Percentiles rank a stretch among this genome's conserved stretches.
Conservation (phyloP, 2,329 filamentous ascomycete species). For the Ceratocystis lukuohia region DNA sequence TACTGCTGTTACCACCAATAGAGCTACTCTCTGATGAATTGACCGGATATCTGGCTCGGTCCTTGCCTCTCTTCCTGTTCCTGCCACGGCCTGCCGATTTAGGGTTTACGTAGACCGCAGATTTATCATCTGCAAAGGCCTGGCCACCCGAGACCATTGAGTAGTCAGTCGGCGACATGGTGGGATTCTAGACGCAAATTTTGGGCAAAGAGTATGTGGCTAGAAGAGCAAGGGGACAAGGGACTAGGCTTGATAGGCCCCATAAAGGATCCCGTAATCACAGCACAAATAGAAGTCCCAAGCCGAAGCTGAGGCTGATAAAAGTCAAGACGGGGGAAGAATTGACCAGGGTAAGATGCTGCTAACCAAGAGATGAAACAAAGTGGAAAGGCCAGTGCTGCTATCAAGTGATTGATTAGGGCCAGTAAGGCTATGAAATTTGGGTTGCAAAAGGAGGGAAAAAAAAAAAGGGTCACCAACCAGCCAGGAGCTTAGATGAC, state of each 20-base stretch:
- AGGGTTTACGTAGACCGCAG: neutral
- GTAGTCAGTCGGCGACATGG: neutral
- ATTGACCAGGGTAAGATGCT: neutral
- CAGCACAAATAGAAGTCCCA: neutral
- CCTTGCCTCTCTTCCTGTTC: neutral
- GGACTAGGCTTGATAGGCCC: neutral
- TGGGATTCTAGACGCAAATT: neutral
- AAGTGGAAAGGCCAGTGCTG: neutral
- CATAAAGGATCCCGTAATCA: neutral
- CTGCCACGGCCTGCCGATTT: neutral
- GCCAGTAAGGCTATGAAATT: neutral
- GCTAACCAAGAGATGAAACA: neutral
- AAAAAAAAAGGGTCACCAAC: neutral
- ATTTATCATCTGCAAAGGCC: neutral
- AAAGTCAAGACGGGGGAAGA: neutral
- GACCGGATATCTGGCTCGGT: neutral
- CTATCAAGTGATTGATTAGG: neutral
- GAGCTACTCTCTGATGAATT: neutral
- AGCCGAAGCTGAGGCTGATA: neutral
- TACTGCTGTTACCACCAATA: neutral
- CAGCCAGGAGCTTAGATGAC: neutral
- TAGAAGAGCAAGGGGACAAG: neutral
- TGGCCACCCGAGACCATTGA: neutral
- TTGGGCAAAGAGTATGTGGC: neutral
- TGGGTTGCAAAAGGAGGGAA: neutral